These are phyloP conservation scores for Senna tora DNA, from an alignment of 306 rosid genomes.

Conservation along the genomic window DNA sequence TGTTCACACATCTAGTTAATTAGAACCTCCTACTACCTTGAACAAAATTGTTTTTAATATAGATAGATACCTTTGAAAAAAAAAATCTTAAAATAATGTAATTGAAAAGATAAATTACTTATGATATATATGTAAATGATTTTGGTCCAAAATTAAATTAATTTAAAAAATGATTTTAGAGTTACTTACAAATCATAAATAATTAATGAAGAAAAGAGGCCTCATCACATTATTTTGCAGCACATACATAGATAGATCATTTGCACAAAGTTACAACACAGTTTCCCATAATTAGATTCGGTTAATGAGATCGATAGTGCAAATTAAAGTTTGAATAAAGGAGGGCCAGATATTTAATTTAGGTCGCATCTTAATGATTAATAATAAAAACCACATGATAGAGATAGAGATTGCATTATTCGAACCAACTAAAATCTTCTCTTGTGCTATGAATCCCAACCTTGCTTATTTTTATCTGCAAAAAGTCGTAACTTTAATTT, in stretches of 20 bases:
- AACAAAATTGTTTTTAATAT: no score
- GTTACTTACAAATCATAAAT: conserved; percentile 23
- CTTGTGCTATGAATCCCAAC: neutral
- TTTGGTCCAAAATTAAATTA: no score
- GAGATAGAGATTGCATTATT: conserved; percentile 19
- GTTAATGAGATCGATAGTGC: conserved; percentile 41
- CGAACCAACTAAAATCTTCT: conserved; percentile 45
- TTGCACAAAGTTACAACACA: conserved; percentile 41
- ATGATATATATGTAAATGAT: neutral
- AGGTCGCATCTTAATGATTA: conserved; percentile 32
- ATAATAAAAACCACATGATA: neutral
- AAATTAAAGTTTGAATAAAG: conserved; percentile 42
- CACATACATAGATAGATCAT: no score
- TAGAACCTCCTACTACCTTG: no score
- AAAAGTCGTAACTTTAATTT: neutral
- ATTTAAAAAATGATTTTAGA: neutral
- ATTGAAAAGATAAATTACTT: neutral
- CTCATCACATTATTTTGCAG: conserved; percentile 31
- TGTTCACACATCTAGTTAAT: no score
- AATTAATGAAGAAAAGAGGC: conserved; percentile 33
- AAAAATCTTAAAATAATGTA: no score
- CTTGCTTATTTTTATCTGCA: conserved; percentile 7
- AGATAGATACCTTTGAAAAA: no score
- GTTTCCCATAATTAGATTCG: conserved; percentile 58
- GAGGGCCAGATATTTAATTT: conserved; percentile 27